Conservation (phyloP, 306 rosid genomes). For the Acmispon strigosus region DNA sequence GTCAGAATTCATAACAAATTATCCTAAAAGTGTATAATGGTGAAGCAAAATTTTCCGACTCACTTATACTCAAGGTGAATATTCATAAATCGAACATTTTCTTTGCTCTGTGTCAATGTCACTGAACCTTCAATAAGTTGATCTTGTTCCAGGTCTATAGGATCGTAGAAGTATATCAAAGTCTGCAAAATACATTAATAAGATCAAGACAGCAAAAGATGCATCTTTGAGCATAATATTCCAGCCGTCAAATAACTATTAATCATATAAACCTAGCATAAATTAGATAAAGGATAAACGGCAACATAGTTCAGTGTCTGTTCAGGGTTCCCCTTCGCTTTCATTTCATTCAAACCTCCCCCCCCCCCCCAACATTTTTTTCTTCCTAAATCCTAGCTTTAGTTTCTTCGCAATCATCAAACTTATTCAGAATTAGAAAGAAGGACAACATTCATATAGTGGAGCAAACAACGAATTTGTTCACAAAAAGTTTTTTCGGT, state of each 20-base stretch:
- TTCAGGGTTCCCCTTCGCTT: not conserved
- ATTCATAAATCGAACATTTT: constrained; percentile 93
- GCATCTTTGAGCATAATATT: not conserved
- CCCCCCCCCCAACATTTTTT: not conserved
- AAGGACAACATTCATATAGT: too few relatives aligned
- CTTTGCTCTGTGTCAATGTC: constrained; percentile 86
- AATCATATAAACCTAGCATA: not conserved
- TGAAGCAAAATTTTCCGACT: constrained; percentile 29
- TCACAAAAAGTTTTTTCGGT: too few relatives aligned
- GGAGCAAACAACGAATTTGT: too few relatives aligned
- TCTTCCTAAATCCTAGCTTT: not conserved
- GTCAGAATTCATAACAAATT: constrained; percentile 13
- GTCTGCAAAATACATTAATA: constrained; percentile 59
- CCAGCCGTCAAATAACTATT: not conserved
- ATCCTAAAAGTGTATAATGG: not conserved
- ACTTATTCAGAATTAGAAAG: too few relatives aligned
- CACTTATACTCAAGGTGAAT: constrained; percentile 92
- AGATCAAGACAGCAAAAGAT: constrained; percentile 8
- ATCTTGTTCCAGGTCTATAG: constrained; percentile 93
- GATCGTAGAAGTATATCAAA: constrained; percentile 83
- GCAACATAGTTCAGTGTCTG: not conserved
- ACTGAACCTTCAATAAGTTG: constrained; percentile 88
- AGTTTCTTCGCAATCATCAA: not conserved
- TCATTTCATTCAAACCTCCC: not conserved
- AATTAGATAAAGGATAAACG: not conserved